These are phyloP conservation scores for Sapria himalayana DNA, from an alignment of 345 rosid genomes.

Conservation along the genomic window DNA sequence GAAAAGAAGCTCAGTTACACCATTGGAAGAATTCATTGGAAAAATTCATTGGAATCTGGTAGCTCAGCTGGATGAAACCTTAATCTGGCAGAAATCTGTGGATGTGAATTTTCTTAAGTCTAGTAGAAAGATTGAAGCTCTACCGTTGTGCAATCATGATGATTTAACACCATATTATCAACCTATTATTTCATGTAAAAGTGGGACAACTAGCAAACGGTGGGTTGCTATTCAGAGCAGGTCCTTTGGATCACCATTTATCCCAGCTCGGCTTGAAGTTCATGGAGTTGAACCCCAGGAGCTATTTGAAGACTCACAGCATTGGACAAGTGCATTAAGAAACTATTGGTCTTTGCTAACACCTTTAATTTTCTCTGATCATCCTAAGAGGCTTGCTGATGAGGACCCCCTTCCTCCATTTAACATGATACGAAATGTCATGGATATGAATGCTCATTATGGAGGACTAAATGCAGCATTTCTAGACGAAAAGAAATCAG, in stretches of 20 bases:
- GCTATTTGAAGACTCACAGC: slow-evolving; percentile 45
- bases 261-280: slow-evolving; percentile 38
- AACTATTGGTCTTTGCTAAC: slow-evolving; percentile 91
- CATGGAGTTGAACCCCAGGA: slow-evolving; percentile 70
- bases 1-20: slow-evolving; percentile 32
- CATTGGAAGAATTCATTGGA: slow-evolving; percentile 41
- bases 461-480: slow-evolving; percentile 73
- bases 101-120: slow-evolving; percentile 40
- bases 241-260: slow-evolving; percentile 38
- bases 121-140: slow-evolving; percentile 28
- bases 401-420: slow-evolving; percentile 93
- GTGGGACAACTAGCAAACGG: slow-evolving; percentile 55
- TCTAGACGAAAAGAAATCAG: slow-evolving; percentile 47
- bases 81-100: slow-evolving; percentile 83
- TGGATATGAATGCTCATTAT: slow-evolving; percentile 94
- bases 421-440: slow-evolving; percentile 90
- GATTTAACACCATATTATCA: slow-evolving; percentile 53
- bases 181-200: slow-evolving; percentile 58
- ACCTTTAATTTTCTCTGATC: slow-evolving; percentile 92
- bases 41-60: slow-evolving; percentile 70
- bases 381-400: slow-evolving; percentile 98
- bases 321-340: slow-evolving; percentile 54
- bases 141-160: slow-evolving; percentile 56
- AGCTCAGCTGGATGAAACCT: slow-evolving; percentile 92
- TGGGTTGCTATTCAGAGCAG: slow-evolving; percentile 82